Conservation (phyloP, 2,329 filamentous ascomycete genomes). For the Fusarium sp. region DNA sequence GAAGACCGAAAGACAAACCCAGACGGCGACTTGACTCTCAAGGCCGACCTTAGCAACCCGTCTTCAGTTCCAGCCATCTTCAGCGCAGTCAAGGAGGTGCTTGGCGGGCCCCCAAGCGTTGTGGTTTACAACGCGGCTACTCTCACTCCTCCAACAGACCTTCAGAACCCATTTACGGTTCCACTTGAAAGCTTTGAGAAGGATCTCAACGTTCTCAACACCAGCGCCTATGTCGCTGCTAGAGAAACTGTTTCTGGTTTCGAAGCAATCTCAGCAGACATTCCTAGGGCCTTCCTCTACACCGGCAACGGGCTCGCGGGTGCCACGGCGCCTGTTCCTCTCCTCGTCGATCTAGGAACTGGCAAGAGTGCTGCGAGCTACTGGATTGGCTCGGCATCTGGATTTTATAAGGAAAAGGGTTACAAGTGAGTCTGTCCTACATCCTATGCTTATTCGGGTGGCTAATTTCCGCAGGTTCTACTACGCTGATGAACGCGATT, state of each 20-base stretch:
- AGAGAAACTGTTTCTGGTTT: background rate
- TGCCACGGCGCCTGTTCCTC: background rate
- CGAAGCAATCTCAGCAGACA: background rate
- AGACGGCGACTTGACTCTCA: background rate
- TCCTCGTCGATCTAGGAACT: background rate
- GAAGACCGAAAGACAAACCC: background rate
- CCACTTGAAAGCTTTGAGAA: background rate
- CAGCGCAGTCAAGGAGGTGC: background rate
- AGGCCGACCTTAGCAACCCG: background rate
- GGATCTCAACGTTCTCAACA: background rate
- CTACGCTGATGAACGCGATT: background rate
- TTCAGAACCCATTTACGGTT: background rate
- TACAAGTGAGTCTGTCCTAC: background rate
- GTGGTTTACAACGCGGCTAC: background rate
- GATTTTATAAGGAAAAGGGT: background rate
- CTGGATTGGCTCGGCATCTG: background rate
- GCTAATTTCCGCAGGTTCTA: background rate
- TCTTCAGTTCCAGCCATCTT: background rate
- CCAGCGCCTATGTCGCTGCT: background rate
- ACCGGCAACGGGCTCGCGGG: background rate
- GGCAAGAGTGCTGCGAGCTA: background rate
- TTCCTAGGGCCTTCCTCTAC: background rate
- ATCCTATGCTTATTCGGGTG: background rate
- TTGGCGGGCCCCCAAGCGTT: background rate
- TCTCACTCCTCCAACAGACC: background rate